Conservation (phyloP, 345 rosid species). For the Euphorbia tirucalli region DNA sequence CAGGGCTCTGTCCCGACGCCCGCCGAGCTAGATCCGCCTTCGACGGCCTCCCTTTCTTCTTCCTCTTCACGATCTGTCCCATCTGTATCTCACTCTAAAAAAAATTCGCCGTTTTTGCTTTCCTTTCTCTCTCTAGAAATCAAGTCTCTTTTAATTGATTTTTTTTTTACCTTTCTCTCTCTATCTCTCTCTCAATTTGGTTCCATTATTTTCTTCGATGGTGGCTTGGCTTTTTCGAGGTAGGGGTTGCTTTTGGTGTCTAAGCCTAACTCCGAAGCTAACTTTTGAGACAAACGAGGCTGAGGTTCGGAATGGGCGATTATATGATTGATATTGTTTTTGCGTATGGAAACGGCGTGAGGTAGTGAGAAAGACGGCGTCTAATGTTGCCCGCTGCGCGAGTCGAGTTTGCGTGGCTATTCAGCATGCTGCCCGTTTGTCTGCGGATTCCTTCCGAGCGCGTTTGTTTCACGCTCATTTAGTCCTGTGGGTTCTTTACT, state of each 20-base stretch:
- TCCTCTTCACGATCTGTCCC: conserved; percentile 91
- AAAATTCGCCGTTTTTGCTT: neutral
- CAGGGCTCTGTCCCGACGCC: conserved; percentile 14
- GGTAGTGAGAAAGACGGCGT: conserved; percentile 38
- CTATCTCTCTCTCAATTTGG: conserved; percentile 24
- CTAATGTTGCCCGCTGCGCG: conserved; percentile 48
- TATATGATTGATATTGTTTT: conserved; percentile 40
- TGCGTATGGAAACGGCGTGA: conserved; percentile 30
- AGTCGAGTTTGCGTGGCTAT: neutral
- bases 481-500: no score
- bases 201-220: conserved; percentile 27
- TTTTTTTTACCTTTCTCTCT: conserved; percentile 26
- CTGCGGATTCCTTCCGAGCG: neutral
- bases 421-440: neutral
- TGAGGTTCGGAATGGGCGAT: conserved; percentile 28
- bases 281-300: conserved; percentile 2
- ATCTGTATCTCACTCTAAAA: conserved; percentile 39
- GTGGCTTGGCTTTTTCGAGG: conserved; percentile 31
- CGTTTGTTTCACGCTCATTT: neutral
- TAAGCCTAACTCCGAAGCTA: conserved; percentile 48
- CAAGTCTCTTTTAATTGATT: conserved; percentile 31
- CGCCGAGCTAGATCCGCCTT: conserved; percentile 84
- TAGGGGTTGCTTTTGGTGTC: conserved; percentile 22
- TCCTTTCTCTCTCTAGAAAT: conserved; percentile 31
- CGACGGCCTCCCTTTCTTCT: conserved; percentile 95